Evolutionary conservation across 2,329 filamentous ascomycete genomes (phyloP).

Genomic region (Sarocladiaceae sp.): DNA sequence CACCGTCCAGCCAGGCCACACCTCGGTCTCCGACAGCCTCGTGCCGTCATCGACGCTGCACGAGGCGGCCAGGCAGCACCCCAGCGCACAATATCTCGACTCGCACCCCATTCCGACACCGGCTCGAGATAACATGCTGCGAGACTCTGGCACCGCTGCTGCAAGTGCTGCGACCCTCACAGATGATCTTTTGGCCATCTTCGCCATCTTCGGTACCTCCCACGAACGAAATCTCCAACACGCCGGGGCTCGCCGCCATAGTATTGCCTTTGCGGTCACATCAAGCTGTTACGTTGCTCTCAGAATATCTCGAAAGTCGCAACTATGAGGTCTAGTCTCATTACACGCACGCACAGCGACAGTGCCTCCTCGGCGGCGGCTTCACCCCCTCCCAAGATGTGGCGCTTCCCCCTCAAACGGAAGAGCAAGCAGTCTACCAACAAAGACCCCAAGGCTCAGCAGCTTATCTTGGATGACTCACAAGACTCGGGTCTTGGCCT

Average conservation of each 20-base stretch:
- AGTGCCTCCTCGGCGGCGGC: conserved; percentile 7
- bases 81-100: not conserved
- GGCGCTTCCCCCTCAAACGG: not conserved
- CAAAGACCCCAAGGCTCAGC: conserved; percentile 10
- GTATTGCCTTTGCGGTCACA: too few species aligned
- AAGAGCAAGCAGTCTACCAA: not conserved
- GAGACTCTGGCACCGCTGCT: not conserved
- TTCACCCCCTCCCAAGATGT: not conserved
- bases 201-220: too few species aligned
- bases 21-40: not conserved
- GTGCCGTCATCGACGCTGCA: conserved; percentile 7
- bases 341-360: conserved; percentile 4
- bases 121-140: conserved; percentile 1
- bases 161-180: not conserved
- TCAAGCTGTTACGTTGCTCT: not conserved
- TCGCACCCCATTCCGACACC: not conserved
- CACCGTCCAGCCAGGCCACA: too few species aligned
- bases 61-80: conserved; percentile 8
- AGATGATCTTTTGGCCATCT: not conserved
- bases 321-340: conserved; percentile 1
- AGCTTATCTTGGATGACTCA: conserved; percentile 17
- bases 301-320: not conserved
- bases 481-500: conserved; percentile 21
- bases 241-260: too few species aligned
- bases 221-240: too few species aligned